These are phyloP conservation scores for Mycena chlorophos DNA, from an alignment of 768 basidiomycete species.

Conservation along the genomic window DNA sequence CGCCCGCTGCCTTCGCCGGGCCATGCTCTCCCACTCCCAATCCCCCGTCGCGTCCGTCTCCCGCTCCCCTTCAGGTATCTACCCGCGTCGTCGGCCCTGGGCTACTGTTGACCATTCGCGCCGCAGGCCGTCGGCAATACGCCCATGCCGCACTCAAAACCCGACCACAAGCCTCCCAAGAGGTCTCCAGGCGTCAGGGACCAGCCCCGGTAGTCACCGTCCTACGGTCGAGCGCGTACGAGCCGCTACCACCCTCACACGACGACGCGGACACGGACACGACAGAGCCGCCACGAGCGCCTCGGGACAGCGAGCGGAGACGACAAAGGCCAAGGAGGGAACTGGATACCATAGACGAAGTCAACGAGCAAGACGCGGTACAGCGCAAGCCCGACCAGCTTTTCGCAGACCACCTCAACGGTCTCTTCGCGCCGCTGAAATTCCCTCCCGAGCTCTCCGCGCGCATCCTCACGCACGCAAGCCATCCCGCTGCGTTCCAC, in stretches of 20 bases:
- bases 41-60: neutral
- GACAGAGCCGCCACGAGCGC: neutral
- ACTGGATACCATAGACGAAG: neutral
- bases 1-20: constrained; percentile 21
- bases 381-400: constrained; percentile 18
- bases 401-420: constrained; percentile 57
- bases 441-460: constrained; percentile 72
- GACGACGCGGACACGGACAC: neutral
- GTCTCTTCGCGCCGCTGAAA: constrained; percentile 61
- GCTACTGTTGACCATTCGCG: neutral
- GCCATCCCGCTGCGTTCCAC: constrained; percentile 62
- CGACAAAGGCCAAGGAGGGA: neutral
- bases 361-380: neutral
- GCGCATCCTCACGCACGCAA: constrained; percentile 76
- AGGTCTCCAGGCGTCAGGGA: constrained; percentile 9
- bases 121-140: constrained; percentile 16
- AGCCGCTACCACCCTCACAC: constrained; percentile 8
- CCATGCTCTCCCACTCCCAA: constrained; percentile 12
- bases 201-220: constrained; percentile 6
- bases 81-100: neutral
- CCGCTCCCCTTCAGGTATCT: constrained; percentile 12
- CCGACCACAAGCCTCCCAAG: constrained; percentile 12
- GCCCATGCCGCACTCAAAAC: constrained; percentile 20
- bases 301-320: neutral
- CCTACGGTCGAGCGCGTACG: constrained; percentile 3